Conservation (phyloP, 345 rosid species). For the Zanthoxylum bungeanum region DNA sequence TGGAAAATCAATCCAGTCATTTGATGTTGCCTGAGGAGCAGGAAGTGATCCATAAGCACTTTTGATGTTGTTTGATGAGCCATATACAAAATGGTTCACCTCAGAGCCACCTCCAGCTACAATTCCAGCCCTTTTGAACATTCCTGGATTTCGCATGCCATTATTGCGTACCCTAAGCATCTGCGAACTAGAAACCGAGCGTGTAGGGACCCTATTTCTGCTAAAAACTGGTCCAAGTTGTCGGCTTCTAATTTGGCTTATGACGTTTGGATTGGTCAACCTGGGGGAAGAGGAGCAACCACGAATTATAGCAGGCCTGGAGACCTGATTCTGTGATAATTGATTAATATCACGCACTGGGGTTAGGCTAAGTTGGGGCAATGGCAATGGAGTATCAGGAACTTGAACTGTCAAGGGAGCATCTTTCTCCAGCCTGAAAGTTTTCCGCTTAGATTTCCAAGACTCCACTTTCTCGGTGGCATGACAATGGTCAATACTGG, state of each 20-base stretch:
- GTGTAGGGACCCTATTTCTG: conserved; percentile 26
- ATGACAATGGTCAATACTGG: conserved; percentile 62
- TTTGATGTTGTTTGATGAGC: conserved; percentile 18
- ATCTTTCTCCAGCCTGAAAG: conserved; percentile 30
- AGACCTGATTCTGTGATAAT: conserved; percentile 12
- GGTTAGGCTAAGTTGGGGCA: conserved; percentile 22
- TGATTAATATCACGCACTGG: conserved; percentile 12
- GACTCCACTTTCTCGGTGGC: conserved; percentile 64
- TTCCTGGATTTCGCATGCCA: too few species aligned
- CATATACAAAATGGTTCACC: conserved; percentile 14
- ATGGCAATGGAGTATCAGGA: conserved; percentile 15
- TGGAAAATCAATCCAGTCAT: conserved; percentile 10
- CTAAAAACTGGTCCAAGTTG: conserved; percentile 3
- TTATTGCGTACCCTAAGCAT: conserved; percentile 27
- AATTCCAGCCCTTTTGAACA: conserved; percentile 25
- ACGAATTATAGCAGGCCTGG: conserved; percentile 20
- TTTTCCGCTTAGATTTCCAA: conserved; percentile 63
- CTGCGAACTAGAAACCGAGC: conserved; percentile 4
- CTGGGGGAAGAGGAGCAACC: conserved; percentile 46
- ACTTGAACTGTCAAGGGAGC: conserved; percentile 18
- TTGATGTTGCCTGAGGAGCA: conserved; percentile 18
- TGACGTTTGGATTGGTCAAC: conserved; percentile 25
- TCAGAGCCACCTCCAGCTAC: conserved; percentile 14
- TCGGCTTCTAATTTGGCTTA: conserved; percentile 25
- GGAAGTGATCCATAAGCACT: conserved; percentile 13